Evolutionary conservation across 1,139 yeast genomes (phyloP).

Genomic region (Chernovozyma sophiae-reginae): DNA sequence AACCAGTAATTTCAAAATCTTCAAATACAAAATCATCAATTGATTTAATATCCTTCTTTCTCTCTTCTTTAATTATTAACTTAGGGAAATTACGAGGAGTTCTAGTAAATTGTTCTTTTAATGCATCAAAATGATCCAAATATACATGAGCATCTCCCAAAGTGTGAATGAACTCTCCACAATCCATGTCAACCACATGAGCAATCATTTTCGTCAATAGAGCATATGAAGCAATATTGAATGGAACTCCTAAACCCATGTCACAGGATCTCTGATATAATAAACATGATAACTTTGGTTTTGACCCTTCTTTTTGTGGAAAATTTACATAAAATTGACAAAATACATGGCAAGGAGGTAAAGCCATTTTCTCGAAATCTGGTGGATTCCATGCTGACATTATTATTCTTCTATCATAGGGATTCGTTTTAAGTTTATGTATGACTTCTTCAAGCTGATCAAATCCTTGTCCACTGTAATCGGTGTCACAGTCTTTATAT

Average conservation of each 20-base stretch:
- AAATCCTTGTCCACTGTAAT: constrained; percentile 81
- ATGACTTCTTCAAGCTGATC: constrained; percentile 86
- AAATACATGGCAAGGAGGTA: constrained; percentile 97
- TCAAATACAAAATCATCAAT: constrained; percentile 88
- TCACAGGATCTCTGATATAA: constrained; percentile 98
- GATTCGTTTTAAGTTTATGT: constrained; percentile 75
- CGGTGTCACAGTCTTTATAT: constrained; percentile 79
- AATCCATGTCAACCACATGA: constrained; percentile 85
- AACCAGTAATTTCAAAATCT: constrained; percentile 76
- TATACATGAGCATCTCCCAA: constrained; percentile 97
- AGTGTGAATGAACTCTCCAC: constrained; percentile 93
- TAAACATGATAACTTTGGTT: constrained; percentile 76
- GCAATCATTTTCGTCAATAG: constrained; percentile 92
- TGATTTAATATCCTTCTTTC: constrained; percentile 41
- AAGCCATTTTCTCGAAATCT: constrained; percentile 88
- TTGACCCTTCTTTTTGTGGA: constrained; percentile 42
- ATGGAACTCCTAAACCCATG: constrained; percentile 98
- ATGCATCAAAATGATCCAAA: constrained; percentile 86
- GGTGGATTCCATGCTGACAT: constrained; percentile 99
- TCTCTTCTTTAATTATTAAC: constrained; percentile 59
- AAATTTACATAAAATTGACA: constrained; percentile 90
- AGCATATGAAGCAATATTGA: constrained; percentile 95
- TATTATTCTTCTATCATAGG: constrained; percentile 90
- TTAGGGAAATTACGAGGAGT: constrained; percentile 78
- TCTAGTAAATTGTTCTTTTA: constrained; percentile 72